These are phyloP conservation scores for Strobilomyces dryophilus DNA, from an alignment of 768 basidiomycete genomes.

Conservation along the genomic window DNA sequence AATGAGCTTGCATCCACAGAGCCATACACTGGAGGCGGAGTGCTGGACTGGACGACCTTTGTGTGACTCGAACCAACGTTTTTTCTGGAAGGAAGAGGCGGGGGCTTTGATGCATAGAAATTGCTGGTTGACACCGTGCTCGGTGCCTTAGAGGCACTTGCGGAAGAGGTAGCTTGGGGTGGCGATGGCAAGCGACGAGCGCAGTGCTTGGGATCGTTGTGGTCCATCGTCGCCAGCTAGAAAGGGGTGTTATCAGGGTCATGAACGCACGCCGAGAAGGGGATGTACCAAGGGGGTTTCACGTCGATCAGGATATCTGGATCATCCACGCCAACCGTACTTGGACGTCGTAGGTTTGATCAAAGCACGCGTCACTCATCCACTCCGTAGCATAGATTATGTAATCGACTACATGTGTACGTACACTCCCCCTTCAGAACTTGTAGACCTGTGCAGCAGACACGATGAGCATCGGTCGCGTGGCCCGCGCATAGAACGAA, in stretches of 20 bases:
- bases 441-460: slow-evolving; percentile 35
- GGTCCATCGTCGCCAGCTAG: slow-evolving; percentile 41
- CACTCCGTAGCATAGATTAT: slow-evolving; percentile 17
- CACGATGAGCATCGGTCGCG: not conserved
- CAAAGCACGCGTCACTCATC: slow-evolving; percentile 23
- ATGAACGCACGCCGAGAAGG: not conserved
- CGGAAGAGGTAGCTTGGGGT: slow-evolving; percentile 40
- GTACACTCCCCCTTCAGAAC: slow-evolving; percentile 27
- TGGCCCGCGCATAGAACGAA: slow-evolving; percentile 25
- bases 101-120: slow-evolving; percentile 31
- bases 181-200: slow-evolving; percentile 30
- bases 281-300: not conserved
- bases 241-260: slow-evolving; percentile 7
- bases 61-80: slow-evolving; percentile 36
- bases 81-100: slow-evolving; percentile 34
- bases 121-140: slow-evolving; percentile 24
- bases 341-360: slow-evolving; percentile 7
- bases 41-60: slow-evolving; percentile 27
- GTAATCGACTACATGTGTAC: slow-evolving; percentile 19
- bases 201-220: slow-evolving; percentile 39
- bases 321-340: slow-evolving; percentile 8
- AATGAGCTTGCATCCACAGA: slow-evolving; percentile 29
- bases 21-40: slow-evolving; percentile 27
- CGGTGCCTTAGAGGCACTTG: slow-evolving; percentile 30
- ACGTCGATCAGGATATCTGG: slow-evolving; percentile 16